Evolutionary conservation across 345 rosid genomes (phyloP).

Genomic region (Excoecaria cochinchinensis): DNA sequence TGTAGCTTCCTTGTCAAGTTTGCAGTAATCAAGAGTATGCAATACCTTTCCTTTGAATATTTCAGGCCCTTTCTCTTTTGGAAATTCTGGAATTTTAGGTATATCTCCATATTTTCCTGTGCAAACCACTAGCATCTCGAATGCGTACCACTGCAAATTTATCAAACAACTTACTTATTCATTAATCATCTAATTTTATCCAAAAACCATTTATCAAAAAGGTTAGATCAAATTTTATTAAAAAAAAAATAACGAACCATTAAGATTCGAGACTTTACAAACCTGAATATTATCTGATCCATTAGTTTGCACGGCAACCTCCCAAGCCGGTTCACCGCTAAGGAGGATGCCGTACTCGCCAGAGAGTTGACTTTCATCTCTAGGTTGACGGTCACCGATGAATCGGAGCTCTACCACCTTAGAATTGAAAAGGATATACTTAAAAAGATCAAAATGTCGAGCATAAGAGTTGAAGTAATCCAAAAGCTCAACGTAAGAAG

Average conservation of each 20-base stretch:
- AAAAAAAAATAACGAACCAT: too few relatives aligned
- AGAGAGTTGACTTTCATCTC: conserved; percentile 9
- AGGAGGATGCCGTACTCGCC: conserved; percentile 41
- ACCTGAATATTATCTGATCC: conserved; percentile 64
- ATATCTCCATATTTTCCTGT: conserved; percentile 81
- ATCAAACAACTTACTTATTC: not conserved
- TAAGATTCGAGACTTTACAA: too few relatives aligned
- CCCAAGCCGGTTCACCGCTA: conserved; percentile 74
- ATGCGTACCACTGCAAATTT: conserved; percentile 60
- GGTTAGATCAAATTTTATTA: too few relatives aligned
- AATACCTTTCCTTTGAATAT: conserved; percentile 63
- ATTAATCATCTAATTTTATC: too few relatives aligned
- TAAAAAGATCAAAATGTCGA: conserved; percentile 60
- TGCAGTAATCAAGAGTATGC: conserved; percentile 82
- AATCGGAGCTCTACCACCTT: conserved; percentile 69
- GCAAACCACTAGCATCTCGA: conserved; percentile 73
- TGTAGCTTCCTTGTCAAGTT: conserved; percentile 65
- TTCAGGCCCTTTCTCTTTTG: conserved; percentile 59
- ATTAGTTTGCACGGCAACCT: conserved; percentile 61
- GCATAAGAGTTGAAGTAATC: conserved; percentile 80
- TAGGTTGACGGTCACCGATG: conserved; percentile 36
- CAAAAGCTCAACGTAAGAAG: conserved; percentile 59
- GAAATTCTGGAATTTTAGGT: conserved; percentile 56
- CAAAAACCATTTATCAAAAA: too few relatives aligned
- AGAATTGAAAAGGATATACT: conserved; percentile 56